These are phyloP conservation scores for Trichosporon asahii DNA, from an alignment of 1,284 basidiomycete species.

Conservation along the genomic window DNA sequence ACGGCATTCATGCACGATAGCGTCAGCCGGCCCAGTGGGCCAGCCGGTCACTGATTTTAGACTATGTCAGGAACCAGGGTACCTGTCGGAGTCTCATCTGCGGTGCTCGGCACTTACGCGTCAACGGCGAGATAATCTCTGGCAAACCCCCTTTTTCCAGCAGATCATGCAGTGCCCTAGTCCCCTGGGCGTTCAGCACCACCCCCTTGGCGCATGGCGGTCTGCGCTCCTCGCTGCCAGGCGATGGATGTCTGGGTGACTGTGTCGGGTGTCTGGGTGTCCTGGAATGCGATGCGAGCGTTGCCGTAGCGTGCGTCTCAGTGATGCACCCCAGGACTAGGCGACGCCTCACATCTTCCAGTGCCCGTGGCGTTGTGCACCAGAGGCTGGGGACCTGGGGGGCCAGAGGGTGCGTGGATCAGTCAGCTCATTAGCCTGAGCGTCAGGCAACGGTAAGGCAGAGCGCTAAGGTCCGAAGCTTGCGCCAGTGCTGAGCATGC, in stretches of 20 bases:
- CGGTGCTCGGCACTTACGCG: constrained; percentile 1
- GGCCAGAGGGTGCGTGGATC: not conserved
- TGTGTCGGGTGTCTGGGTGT: not conserved
- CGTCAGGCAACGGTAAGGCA: not conserved
- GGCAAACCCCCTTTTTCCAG: constrained; percentile 4
- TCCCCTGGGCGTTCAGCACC: not conserved
- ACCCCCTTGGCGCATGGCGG: not conserved
- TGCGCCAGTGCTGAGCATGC: not conserved
- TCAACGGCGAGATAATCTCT: not conserved
- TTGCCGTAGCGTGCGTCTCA: not conserved
- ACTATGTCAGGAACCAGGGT: constrained; percentile 2
- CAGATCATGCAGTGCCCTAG: not conserved
- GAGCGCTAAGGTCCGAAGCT: not conserved
- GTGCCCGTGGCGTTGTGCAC: not conserved
- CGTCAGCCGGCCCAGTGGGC: not conserved
- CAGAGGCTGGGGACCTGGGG: not conserved
- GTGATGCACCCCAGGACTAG: too few relatives aligned
- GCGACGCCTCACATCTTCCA: too few relatives aligned
- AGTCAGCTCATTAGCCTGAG: not conserved
- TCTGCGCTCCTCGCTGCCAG: not conserved
- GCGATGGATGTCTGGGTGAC: not conserved
- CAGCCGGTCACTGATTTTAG: not conserved
- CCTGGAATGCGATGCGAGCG: not conserved
- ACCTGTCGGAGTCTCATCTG: not conserved
- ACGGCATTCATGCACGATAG: not conserved